phyloP scores from a whole-genome alignment of 192 early-diverging fungal species.

The Dissophora ornata region DNA sequence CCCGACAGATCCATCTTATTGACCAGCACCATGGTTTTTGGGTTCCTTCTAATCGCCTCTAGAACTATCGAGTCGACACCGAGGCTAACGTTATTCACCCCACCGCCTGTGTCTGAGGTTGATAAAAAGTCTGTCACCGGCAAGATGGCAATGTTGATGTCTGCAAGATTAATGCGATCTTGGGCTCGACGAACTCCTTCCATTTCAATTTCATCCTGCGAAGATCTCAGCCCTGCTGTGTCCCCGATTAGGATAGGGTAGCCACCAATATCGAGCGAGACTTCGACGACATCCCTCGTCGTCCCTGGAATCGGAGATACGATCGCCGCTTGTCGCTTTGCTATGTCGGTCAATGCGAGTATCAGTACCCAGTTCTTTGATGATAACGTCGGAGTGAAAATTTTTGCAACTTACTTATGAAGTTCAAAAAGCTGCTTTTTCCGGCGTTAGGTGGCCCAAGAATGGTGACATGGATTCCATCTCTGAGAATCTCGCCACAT shows the following conservation, averaged over 20 bases:
- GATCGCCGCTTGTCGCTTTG: constrained; percentile 78
- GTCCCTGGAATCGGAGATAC: constrained; percentile 81
- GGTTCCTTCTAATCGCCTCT: constrained; percentile 52
- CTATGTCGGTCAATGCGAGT: constrained; percentile 34
- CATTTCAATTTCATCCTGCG: constrained; percentile 71
- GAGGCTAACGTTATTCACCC: background rate
- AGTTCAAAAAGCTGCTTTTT: constrained; percentile 80
- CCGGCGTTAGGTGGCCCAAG: constrained; percentile 84
- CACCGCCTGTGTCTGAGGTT: too few species aligned
- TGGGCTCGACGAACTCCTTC: constrained; percentile 75
- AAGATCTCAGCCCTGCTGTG: constrained; percentile 74
- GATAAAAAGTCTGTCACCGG: constrained; percentile 49
- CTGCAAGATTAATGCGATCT: constrained; percentile 61
- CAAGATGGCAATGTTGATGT: constrained; percentile 75
- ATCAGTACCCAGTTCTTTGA: too few species aligned
- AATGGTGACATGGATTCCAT: constrained; percentile 77
- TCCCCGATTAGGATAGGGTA: constrained; percentile 82
- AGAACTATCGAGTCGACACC: constrained; percentile 48
- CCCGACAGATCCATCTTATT: constrained; percentile 70
- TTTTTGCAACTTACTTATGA: constrained; percentile 61
- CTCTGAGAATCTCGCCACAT: constrained; percentile 77
- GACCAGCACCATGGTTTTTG: constrained; percentile 69
- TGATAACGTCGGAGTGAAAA: too few species aligned
- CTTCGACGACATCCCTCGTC: constrained; percentile 81
- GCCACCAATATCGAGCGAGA: constrained; percentile 76